Base-by-base conservation (phyloP, 352 stramenopile genomes). In the Pythium rishiriense region DNA sequence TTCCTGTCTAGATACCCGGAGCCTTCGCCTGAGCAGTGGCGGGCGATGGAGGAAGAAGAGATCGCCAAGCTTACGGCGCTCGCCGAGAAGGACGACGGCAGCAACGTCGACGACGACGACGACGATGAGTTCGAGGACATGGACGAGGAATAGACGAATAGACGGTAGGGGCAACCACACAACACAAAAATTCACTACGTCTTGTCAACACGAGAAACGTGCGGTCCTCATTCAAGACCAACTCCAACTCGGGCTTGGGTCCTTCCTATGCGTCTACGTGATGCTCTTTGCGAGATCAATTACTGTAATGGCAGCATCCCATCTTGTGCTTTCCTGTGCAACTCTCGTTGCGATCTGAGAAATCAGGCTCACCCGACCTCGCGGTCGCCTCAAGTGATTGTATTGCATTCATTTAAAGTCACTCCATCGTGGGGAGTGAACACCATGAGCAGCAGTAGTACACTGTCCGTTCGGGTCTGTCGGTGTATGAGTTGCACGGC, bases 1-100 rank as follows among this genome's bases (percentile, higher is more conserved):
- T 92, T 77, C 73, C 68, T 91, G 52, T 91, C 83, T 41, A 76
- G 85, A 63, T 94, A 92, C 79, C 83, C 85, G 41, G 77, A 90
- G 58, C 85, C 85, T 54, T 90, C 85, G 49, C 85, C 85, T 9
- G 81, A 88, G 68, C 85, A 94, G 61, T 92, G 84, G 83, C 79
- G 85, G 62, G 74, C 79, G 26, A 91, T 94, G 75, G 80, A 90
- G 60, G 76, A 90, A n/a, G 79, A 91, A 64, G 79, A 88, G 35
- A 89, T 90, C 42, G 83, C 80, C 46, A 79, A 80, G 66, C 66
- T 75, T 41, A 76, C 66, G 51, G 81, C 76, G 11, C 72, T 86
- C 31, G 73, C 84, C n/a, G 79, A 81, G 53, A 76, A 77, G 42
- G 74, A 82, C 56, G 71, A 86, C 28, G 79, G 78, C 55, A 63